Evolutionary conservation across 345 rosid species (phyloP).

Genomic region (Erucastrum elatum): DNA sequence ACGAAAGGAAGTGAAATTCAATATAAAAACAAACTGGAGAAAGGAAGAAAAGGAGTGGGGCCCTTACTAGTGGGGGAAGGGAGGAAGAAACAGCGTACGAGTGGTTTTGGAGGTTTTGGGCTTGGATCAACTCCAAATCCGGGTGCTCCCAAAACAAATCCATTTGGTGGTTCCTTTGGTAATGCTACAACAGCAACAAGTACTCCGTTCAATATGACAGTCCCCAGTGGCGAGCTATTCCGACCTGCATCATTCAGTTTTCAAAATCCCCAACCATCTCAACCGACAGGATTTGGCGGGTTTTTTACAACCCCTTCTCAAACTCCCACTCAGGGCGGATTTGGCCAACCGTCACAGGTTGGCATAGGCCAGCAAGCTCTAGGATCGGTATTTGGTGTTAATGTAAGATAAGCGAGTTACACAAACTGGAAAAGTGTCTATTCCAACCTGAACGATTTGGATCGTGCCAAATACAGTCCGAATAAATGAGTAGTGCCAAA

Average conservation of each 20-base stretch:
- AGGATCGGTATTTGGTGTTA: no score
- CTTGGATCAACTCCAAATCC: slow-evolving; percentile 60
- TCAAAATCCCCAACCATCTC: slow-evolving; percentile 68
- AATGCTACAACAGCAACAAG: slow-evolving; percentile 49
- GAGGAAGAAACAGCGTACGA: no score
- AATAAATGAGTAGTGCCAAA: no score
- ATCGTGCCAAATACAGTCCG: no score
- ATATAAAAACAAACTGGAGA: no score
- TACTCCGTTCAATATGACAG: slow-evolving; percentile 57
- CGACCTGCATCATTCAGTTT: slow-evolving; percentile 88
- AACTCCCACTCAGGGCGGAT: slow-evolving; percentile 61
- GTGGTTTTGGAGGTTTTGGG: slow-evolving; percentile 69
- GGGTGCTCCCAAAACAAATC: slow-evolving; percentile 57
- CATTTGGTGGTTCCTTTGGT: slow-evolving; percentile 75
- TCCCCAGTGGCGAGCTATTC: slow-evolving; percentile 81
- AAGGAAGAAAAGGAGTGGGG: no score
- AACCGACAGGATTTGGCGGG: slow-evolving; percentile 50
- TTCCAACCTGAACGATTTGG: no score
- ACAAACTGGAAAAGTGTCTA: no score
- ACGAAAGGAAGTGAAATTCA: no score
- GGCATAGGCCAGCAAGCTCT: slow-evolving; percentile 86
- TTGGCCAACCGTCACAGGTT: slow-evolving; percentile 79
- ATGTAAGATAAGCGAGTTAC: no score
- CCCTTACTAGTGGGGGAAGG: no score
- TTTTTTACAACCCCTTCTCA: slow-evolving; percentile 60